These are phyloP conservation scores for Solanum virginianum DNA, from an alignment of 257 asterid species.

Conservation along the genomic window DNA sequence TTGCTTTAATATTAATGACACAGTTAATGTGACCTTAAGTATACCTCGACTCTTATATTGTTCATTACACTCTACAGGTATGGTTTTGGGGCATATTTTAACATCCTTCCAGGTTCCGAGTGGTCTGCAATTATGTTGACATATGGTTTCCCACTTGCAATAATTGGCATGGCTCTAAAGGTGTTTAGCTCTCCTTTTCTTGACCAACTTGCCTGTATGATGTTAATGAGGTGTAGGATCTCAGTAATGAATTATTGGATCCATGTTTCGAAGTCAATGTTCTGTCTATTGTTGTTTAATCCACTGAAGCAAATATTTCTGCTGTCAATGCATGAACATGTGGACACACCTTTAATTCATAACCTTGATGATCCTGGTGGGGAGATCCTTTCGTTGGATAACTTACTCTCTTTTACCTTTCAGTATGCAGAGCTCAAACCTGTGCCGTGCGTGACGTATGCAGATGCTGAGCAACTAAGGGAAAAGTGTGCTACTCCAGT, in stretches of 20 bases:
- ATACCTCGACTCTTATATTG: not conserved
- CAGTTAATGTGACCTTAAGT: not conserved
- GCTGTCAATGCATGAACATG: not conserved
- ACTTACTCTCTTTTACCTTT: constrained; percentile 6
- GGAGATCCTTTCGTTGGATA: not conserved
- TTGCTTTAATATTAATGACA: not conserved
- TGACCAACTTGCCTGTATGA: not conserved
- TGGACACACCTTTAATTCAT: not conserved
- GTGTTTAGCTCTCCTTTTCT: constrained; percentile 17
- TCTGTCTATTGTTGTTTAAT: not conserved
- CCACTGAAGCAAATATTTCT: not conserved
- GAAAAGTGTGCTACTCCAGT: constrained; percentile 88
- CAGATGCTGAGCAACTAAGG: constrained; percentile 65
- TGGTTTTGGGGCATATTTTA: constrained; percentile 97
- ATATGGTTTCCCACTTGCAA: constrained; percentile 94
- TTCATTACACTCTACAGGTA: constrained; percentile 35
- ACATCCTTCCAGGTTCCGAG: constrained; percentile 94
- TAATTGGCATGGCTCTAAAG: constrained; percentile 99
- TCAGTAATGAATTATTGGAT: not conserved
- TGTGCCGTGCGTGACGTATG: constrained; percentile 82
- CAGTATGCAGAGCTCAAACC: constrained; percentile 99
- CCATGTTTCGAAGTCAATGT: not conserved
- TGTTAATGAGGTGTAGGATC: not conserved
- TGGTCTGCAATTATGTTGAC: constrained; percentile 98
- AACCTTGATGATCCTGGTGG: not conserved